Conservation (phyloP, 139 green algal genomes). For the Chlamydomonas sp. region DNA sequence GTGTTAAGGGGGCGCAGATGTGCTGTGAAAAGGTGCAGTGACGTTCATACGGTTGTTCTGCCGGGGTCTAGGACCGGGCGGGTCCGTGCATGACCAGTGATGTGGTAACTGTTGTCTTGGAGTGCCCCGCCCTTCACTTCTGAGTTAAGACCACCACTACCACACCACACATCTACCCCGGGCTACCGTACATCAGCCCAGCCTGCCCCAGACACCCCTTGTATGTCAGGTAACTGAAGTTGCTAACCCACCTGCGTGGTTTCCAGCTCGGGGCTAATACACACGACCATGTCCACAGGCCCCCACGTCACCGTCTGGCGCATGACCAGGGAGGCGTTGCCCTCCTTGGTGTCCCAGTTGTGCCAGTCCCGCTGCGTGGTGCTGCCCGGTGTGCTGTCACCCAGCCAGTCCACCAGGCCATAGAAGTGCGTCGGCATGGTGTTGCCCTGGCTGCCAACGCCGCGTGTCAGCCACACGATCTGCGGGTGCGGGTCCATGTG, state of each 20-base stretch:
- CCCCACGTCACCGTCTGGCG: not conserved
- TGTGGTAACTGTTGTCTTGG: too few species aligned
- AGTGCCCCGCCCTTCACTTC: too few species aligned
- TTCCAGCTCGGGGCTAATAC: conserved; percentile 24
- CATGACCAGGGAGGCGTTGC: not conserved
- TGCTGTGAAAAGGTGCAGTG: too few species aligned
- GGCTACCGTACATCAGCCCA: too few species aligned
- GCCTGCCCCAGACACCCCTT: too few species aligned
- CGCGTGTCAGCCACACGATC: not conserved
- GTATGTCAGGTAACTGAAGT: too few species aligned
- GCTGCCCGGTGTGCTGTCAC: not conserved
- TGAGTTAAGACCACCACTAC: too few species aligned
- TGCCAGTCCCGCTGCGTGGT: not conserved
- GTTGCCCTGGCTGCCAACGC: not conserved
- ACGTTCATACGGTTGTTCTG: too few species aligned
- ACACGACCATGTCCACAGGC: not conserved
- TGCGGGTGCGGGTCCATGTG: not conserved
- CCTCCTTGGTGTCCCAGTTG: not conserved
- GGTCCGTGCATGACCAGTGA: too few species aligned
- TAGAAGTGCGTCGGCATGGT: not conserved
- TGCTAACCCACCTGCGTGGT: not conserved
- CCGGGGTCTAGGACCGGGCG: too few species aligned
- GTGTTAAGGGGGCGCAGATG: too few species aligned
- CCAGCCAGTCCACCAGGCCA: conserved; percentile 1
- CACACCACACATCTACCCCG: too few species aligned